Base-by-base conservation (phyloP, 192 early-diverging fungal species). In the Coemansia interrupta region DNA sequence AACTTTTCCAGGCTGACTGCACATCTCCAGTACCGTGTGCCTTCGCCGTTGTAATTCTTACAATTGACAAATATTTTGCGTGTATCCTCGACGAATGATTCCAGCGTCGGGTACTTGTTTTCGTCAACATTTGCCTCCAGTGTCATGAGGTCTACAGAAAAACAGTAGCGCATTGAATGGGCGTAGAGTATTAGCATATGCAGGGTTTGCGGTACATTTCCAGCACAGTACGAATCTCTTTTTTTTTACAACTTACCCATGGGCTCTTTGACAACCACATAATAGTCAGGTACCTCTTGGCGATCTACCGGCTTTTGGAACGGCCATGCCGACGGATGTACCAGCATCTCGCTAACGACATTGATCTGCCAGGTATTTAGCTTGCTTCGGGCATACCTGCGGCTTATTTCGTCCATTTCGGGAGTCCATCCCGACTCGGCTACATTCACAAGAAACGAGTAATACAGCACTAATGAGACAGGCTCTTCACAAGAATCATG, bases 11-110 rank as follows among this genome's bases (percentile, higher is more conserved):
- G 67, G 29, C 73, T 69, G 51, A 74, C 86, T 5, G 92, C 92
- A 30, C 87, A 92, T 54, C 88, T 85, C 58, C 84, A 84, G 80
- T 96, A 97, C 36, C 80, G 81, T 4, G 92, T 92, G 22, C 83
- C 76, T 60, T 93, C 90, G 40, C 87, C 90, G 60, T 99, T 99
- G 72, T 98, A 99, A 12, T 81, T 83, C 58, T 87, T 81, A 69
- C 92, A 93, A 70, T 99, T 99, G 52, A 90, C 80, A 68, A 96
- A 96, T 15, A 99, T 98, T 78, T 92, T 92, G 74, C 83, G 83
- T 20, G 86, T 87, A 60, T 97, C 97, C 4, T 72, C 72, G 24
- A 81, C 73, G 82, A 96, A 99, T n/a, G 87, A 83, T 36, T 90
- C 88, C 52, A 93, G 63, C 4, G 91, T 89, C 28, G 70, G 38